Evolutionary conservation across 2,329 filamentous ascomycete species (phyloP).

Genomic region (Colletotrichum noveboracense): DNA sequence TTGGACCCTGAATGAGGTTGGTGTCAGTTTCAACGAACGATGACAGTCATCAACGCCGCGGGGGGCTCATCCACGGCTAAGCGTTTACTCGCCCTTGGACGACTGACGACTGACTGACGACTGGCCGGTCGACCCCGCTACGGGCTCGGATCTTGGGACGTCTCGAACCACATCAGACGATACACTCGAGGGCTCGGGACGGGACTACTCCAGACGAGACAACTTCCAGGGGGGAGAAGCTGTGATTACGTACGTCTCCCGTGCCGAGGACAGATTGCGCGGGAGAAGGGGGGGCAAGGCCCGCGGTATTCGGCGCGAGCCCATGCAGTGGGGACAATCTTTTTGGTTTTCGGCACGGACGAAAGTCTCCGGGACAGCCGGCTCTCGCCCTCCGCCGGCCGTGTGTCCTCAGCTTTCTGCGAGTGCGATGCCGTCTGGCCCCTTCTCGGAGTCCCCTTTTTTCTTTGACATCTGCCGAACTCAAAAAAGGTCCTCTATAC

Average conservation of each 20-base stretch:
- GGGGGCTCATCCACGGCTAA: background rate
- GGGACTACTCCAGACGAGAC: background rate
- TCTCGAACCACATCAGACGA: conserved; percentile 17
- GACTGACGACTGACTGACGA: background rate
- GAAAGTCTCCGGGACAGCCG: background rate
- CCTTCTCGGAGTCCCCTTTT: background rate
- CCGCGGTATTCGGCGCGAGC: background rate
- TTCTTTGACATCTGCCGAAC: background rate
- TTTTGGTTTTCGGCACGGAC: background rate
- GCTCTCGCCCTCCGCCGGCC: background rate
- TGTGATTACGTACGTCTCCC: background rate
- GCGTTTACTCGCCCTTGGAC: background rate
- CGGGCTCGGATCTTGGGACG: background rate
- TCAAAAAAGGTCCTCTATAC: background rate
- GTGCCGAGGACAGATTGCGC: background rate
- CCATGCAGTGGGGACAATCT: background rate
- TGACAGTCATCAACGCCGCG: background rate
- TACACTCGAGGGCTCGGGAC: conserved; percentile 3
- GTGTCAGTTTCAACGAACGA: conserved; percentile 5
- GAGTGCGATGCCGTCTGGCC: background rate
- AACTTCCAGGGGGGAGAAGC: background rate
- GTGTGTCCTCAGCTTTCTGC: background rate
- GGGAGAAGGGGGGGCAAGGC: background rate
- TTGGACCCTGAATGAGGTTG: conserved; percentile 6
- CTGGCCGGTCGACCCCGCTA: background rate